These are phyloP conservation scores for Neurospora pannonica DNA, from an alignment of 495 filamentous ascomycete species.

Conservation along the genomic window DNA sequence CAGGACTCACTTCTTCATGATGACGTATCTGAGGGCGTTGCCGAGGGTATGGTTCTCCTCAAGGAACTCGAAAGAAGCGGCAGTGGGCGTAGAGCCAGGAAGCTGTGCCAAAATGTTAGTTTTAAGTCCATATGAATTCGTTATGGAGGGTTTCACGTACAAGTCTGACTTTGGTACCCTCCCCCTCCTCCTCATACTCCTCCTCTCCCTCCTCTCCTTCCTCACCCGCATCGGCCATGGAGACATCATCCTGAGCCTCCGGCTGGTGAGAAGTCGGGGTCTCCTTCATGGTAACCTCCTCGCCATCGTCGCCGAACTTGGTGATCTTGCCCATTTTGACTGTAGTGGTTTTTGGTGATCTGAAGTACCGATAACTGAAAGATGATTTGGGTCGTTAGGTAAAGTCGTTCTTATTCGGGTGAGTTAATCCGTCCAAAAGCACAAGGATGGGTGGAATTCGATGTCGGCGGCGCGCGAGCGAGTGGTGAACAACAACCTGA, in stretches of 20 bases:
- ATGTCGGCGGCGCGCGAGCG: not conserved
- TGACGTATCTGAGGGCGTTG: constrained; percentile 86
- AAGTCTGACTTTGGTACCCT: constrained; percentile 24
- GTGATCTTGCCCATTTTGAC: constrained; percentile 15
- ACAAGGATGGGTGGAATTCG: not conserved
- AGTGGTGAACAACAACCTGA: not conserved
- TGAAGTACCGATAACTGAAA: not conserved
- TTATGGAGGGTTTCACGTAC: constrained; percentile 12
- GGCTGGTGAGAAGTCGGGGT: constrained; percentile 31
- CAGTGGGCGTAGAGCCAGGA: constrained; percentile 59
- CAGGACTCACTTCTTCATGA: constrained; percentile 83
- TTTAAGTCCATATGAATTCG: not conserved
- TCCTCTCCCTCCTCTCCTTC: constrained; percentile 31
- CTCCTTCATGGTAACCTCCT: constrained; percentile 49
- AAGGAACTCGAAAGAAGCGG: constrained; percentile 72
- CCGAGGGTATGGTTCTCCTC: constrained; percentile 92
- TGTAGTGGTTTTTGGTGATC: constrained; percentile 15
- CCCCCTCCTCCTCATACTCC: constrained; percentile 15
- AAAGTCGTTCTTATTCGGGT: not conserved
- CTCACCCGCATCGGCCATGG: constrained; percentile 22
- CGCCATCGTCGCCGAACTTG: constrained; percentile 6
- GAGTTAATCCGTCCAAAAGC: not conserved
- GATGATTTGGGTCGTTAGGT: not conserved
- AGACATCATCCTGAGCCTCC: constrained; percentile 33
- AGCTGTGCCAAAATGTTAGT: constrained; percentile 36